Evolutionary conservation across 2,329 filamentous ascomycete species (phyloP).

Genomic region (Fusarium mundagurra): DNA sequence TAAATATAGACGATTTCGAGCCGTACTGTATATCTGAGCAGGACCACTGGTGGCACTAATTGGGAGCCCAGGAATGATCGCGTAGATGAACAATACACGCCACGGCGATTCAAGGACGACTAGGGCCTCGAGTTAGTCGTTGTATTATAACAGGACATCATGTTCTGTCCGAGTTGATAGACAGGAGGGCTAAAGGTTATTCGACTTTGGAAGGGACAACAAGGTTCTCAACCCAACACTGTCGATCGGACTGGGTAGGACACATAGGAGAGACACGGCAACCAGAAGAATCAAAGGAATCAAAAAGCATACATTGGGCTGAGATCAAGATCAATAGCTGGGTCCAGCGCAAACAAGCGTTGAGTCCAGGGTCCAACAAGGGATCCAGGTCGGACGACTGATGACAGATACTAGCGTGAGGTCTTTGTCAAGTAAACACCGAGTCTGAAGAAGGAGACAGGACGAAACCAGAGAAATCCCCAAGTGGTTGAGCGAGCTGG

Average conservation of each 20-base stretch:
- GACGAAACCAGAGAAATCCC: not conserved
- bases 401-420: slow-evolving; percentile 15
- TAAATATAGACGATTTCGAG: not conserved
- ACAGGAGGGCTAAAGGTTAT: not conserved
- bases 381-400: slow-evolving; percentile 11
- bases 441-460: not conserved
- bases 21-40: not conserved
- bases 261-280: not conserved
- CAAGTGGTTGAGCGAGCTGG: slow-evolving; percentile 1
- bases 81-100: not conserved
- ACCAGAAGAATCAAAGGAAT: not conserved
- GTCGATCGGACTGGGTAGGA: not conserved
- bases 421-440: slow-evolving; percentile 1
- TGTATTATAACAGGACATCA: not conserved
- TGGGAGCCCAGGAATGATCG: not conserved
- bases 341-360: not conserved
- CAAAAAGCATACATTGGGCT: slow-evolving; percentile 19
- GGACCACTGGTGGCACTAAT: not conserved
- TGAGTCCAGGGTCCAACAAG: slow-evolving; percentile 16
- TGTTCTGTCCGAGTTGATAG: not conserved
- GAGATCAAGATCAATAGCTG: not conserved
- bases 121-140: slow-evolving; percentile 3
- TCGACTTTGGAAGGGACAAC: not conserved
- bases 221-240: not conserved
- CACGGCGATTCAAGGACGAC: not conserved